phyloP scores from a whole-genome alignment of 1,139 yeast genomes.

The Petasospora rhodanensis region DNA sequence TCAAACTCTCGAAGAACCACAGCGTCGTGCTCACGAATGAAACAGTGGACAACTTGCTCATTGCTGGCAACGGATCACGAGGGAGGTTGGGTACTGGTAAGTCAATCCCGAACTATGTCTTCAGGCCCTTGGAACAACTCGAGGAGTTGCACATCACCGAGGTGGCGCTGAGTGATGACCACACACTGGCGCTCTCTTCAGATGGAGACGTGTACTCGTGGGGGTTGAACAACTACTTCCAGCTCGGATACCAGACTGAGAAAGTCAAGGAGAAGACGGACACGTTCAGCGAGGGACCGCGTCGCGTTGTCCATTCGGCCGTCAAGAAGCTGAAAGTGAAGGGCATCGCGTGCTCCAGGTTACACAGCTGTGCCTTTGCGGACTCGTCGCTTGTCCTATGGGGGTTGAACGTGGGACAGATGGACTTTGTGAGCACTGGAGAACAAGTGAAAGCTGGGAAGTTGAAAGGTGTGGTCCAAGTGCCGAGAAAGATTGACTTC shows the following conservation, averaged over 20 bases:
- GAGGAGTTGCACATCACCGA: conserved; percentile 33
- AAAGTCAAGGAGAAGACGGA: conserved; percentile 28
- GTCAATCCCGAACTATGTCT: conserved; percentile 35
- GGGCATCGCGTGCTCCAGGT: conserved; percentile 65
- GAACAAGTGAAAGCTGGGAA: conserved; percentile 30
- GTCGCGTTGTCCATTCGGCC: conserved; percentile 39
- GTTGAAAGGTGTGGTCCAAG: conserved; percentile 32
- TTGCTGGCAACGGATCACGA: conserved; percentile 66
- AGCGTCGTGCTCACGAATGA: conserved; percentile 55
- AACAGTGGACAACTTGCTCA: conserved; percentile 40
- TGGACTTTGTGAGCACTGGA: conserved; percentile 49
- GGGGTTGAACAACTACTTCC: conserved; percentile 70
- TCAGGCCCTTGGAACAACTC: conserved; percentile 35
- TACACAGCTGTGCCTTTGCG: conserved; percentile 62
- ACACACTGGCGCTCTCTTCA: conserved; percentile 52
- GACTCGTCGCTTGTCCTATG: conserved; percentile 53
- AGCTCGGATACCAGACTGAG: conserved; percentile 55
- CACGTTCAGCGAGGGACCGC: conserved; percentile 37
- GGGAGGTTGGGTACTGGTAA: conserved; percentile 66
- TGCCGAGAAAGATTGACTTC: conserved; percentile 43
- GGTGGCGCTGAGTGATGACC: conserved; percentile 61
- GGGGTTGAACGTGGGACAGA: conserved; percentile 87
- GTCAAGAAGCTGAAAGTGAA: conserved; percentile 38
- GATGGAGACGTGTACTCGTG: conserved; percentile 60
- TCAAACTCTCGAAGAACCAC: conserved; percentile 57